These are phyloP conservation scores for Chlorella sp. DNA, from an alignment of 139 green algal species.

Conservation along the genomic window DNA sequence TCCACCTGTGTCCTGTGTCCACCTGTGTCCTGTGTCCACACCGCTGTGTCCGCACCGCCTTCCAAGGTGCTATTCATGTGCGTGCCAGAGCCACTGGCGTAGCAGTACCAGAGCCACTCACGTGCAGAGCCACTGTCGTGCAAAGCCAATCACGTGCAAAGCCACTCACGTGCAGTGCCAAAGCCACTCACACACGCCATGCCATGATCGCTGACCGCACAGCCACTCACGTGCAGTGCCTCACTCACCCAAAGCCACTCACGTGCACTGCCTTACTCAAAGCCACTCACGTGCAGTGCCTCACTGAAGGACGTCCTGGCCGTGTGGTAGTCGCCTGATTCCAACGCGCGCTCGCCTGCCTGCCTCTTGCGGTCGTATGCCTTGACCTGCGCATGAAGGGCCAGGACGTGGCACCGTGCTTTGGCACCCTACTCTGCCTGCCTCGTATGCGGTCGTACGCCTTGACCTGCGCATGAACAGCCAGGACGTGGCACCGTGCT, in stretches of 20 bases:
- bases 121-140: no score
- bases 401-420: not conserved
- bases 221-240: not conserved
- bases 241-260: not conserved
- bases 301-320: conserved; percentile 17
- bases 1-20: no score
- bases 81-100: no score
- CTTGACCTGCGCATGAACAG: conserved; percentile 30
- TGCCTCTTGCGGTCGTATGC: conserved; percentile 41
- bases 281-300: conserved; percentile 18
- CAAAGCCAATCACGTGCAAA: not conserved
- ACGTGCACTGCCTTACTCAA: not conserved
- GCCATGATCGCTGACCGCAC: no score
- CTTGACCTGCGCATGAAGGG: conserved; percentile 29
- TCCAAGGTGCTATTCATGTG: no score
- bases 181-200: not conserved
- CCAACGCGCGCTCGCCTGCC: conserved; percentile 20
- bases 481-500: not conserved
- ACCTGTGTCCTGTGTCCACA: no score
- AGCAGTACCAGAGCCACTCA: no score
- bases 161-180: not conserved
- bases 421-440: not conserved
- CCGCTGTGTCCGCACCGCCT: no score
- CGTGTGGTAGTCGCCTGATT: conserved; percentile 18
- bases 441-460: conserved; percentile 23